These are phyloP conservation scores for Bipolaris cookei DNA, from an alignment of 2,329 filamentous ascomycete species.

Conservation along the genomic window DNA sequence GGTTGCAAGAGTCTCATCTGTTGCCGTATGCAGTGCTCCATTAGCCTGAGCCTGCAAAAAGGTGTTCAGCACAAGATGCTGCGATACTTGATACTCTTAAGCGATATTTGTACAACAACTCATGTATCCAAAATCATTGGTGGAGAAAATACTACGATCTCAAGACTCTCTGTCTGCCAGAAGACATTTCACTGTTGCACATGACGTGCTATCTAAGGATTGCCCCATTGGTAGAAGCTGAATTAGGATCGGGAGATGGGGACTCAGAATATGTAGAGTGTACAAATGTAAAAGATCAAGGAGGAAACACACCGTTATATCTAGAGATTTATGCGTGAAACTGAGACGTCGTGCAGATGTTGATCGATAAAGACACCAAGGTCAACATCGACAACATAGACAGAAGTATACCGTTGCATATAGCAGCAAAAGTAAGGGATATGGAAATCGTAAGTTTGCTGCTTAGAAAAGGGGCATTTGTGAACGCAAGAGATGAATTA, in stretches of 20 bases:
- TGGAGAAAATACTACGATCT: background rate
- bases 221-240: background rate
- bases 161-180: accelerated
- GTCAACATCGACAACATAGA: background rate
- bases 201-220: background rate
- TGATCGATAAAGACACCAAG: background rate
- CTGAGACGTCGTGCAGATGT: background rate
- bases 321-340: background rate
- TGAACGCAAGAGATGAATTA: background rate
- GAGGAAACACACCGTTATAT: background rate
- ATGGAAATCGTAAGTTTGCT: background rate
- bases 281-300: background rate
- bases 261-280: background rate
- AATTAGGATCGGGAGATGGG: background rate
- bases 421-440: background rate
- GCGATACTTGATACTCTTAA: background rate
- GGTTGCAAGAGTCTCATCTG: background rate
- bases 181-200: background rate
- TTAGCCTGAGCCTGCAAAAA: slow-evolving; percentile 9
- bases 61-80: background rate
- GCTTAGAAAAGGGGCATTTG: background rate
- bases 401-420: background rate
- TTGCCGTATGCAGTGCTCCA: background rate
- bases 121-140: background rate
- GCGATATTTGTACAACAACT: background rate